Conservation (phyloP, 371 early-diverging fungal species). For the Aphelidium insulamus region DNA sequence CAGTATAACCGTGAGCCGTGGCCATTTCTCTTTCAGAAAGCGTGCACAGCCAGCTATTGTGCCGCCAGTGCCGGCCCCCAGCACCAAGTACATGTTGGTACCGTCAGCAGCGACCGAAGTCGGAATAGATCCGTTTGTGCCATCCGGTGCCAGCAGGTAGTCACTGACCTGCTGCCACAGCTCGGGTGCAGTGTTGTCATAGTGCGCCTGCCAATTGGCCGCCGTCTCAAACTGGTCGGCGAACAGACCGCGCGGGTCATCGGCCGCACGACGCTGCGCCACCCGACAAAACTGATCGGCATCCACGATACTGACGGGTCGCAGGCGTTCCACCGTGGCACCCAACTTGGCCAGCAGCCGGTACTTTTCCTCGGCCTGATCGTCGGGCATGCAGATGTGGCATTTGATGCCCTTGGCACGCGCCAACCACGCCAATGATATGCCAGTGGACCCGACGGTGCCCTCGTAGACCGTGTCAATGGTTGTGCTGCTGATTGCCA, state of each 20-base stretch:
- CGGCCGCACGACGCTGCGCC: slow-evolving; percentile 48
- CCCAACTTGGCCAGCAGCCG: slow-evolving; percentile 55
- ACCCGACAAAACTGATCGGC: slow-evolving; percentile 72
- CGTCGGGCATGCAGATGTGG: slow-evolving; percentile 90
- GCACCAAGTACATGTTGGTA: slow-evolving; percentile 34
- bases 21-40: slow-evolving; percentile 45
- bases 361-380: slow-evolving; percentile 74
- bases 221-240: slow-evolving; percentile 86
- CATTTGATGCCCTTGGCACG: slow-evolving; percentile 66
- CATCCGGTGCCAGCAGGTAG: background rate
- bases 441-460: slow-evolving; percentile 72
- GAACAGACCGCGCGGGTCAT: slow-evolving; percentile 37
- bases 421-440: slow-evolving; percentile 58
- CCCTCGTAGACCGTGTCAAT: slow-evolving; percentile 63
- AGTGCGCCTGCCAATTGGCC: slow-evolving; percentile 59
- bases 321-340: slow-evolving; percentile 73
- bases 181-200: slow-evolving; percentile 70
- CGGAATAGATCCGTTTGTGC: too few relatives aligned
- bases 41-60: slow-evolving; percentile 69
- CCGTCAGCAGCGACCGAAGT: too few relatives aligned
- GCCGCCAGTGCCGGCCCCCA: slow-evolving; percentile 83
- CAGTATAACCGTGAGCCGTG: slow-evolving; percentile 38
- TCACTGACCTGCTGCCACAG: slow-evolving; percentile 54
- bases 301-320: slow-evolving; percentile 81
- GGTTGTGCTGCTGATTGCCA: slow-evolving; percentile 9